These are phyloP conservation scores for Monilinia polystroma DNA, from an alignment of 2,329 filamentous ascomycete species.

Conservation along the genomic window DNA sequence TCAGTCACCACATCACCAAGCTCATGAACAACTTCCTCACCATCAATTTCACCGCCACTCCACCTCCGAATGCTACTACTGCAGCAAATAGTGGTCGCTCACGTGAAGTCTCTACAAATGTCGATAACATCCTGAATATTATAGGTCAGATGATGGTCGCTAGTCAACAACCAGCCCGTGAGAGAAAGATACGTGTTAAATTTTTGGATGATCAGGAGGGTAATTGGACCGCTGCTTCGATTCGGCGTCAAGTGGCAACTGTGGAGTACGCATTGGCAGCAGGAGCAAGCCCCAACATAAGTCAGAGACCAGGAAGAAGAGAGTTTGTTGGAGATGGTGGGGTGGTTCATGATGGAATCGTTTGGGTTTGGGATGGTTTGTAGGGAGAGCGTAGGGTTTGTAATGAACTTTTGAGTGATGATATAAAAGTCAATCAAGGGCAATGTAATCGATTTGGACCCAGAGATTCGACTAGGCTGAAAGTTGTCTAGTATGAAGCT, in stretches of 20 bases:
- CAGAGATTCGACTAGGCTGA: neutral
- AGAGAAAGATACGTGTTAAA: neutral
- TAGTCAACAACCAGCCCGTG: neutral
- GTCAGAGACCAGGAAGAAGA: neutral
- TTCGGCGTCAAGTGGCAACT: neutral
- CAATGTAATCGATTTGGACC: neutral
- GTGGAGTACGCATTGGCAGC: neutral
- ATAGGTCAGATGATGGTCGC: neutral
- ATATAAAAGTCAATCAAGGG: neutral
- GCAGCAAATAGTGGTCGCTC: no score
- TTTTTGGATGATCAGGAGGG: neutral
- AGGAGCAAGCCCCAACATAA: neutral
- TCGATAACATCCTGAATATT: neutral
- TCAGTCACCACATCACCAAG: neutral
- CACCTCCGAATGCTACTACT: neutral
- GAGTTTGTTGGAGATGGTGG: neutral
- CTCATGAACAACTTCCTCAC: rapidly evolving
- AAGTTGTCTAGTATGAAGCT: neutral
- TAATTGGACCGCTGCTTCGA: neutral
- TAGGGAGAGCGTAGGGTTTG: neutral
- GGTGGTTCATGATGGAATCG: neutral
- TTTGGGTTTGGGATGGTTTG: neutral
- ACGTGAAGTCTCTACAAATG: neutral
- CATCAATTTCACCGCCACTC: neutral
- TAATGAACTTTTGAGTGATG: neutral